phyloP scores from a whole-genome alignment of 2,329 filamentous ascomycete species.

The Aspergillus fructus region DNA sequence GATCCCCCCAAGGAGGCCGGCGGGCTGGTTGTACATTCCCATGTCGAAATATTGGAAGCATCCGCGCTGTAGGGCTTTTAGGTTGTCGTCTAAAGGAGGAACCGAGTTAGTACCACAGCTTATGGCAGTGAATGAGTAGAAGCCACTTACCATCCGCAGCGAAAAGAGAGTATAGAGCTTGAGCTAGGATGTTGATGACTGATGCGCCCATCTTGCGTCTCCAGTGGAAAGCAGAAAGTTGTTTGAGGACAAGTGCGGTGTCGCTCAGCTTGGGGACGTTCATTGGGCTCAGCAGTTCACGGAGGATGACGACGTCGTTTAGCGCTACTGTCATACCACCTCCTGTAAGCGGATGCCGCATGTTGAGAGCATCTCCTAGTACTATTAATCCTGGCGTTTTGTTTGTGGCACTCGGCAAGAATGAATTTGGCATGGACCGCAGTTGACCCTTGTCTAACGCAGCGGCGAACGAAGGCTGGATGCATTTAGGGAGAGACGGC shows the following conservation, averaged over 20 bases:
- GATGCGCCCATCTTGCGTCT: constrained; percentile 74
- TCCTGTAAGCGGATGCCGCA: constrained; percentile 97
- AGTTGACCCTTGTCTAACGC: constrained; percentile 78
- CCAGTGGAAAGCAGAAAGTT: constrained; percentile 82
- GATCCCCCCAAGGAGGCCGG: constrained; percentile 77
- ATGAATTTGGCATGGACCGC: constrained; percentile 94
- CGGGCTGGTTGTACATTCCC: constrained; percentile 73
- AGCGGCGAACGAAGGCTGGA: constrained; percentile 70
- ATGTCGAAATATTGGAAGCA: constrained; percentile 91
- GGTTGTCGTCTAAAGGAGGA: constrained; percentile 56
- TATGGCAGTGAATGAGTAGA: no score
- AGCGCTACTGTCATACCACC: constrained; percentile 98
- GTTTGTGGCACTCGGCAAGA: constrained; percentile 77
- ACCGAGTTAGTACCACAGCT: constrained; percentile 9
- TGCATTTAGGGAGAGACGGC: constrained; percentile 69
- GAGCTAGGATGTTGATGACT: constrained; percentile 97
- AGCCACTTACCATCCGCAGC: constrained; percentile 65
- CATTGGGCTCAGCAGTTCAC: constrained; percentile 69
- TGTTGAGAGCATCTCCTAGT: constrained; percentile 94
- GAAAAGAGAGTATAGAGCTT: constrained; percentile 88
- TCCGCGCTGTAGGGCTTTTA: constrained; percentile 78
- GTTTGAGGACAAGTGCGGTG: constrained; percentile 62
- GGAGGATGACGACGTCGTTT: constrained; percentile 81
- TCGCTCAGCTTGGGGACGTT: constrained; percentile 69
- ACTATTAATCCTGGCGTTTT: constrained; percentile 71